Base-by-base conservation (phyloP, 73 alveolate species). In the Urostyla sp. region DNA sequence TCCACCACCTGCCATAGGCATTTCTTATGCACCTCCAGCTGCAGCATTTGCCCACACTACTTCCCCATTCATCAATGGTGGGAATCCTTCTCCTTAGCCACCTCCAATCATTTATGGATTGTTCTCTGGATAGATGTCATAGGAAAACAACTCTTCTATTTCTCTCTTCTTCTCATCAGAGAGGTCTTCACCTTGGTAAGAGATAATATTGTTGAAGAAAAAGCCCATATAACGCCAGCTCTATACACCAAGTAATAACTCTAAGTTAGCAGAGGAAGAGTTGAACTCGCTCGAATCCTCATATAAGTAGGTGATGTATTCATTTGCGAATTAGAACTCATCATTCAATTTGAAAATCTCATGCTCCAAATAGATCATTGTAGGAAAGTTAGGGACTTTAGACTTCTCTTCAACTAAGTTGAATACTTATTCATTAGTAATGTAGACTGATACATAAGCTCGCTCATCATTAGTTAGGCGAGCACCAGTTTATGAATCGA, bases 371-470 rank as follows among this genome's bases (percentile, higher is more conserved):
- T 6, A 46, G 5, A 69, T 69, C 83, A 69, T 69, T 4, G 83
- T 11, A 10, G 69, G 69, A 6, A 69, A 28, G 6, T 36, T 16
- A 7, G 83, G 83, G n/a, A n/a, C n/a, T n/a, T n/a, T n/a, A n/a
- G n/a, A n/a, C n/a, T n/a, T 72, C 27, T 57, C 31, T 32, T 55
- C 53, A 8, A 83, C 18, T 31, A 72, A 67, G 11, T 37, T 40
- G 83, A 36, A 67, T 23, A 78, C 73, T 15, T 67, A 53, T 13
- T 69, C 49, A 32, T 83, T 87, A 13, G 86, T 83, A 27, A 73
- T 77, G 18, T 28, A 46, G n/a, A 83, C 59, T 13, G 80, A 49
- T n/a, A 81, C 76, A 23, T 40, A 40, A 32, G 50, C 49, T 15
- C 55, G 34, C 23, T 13, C 69, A 49, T 53, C n/a, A n/a, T n/a